Evolutionary conservation across 2,329 filamentous ascomycete species (phyloP).

Genomic region (Nigrospora sphaerica): DNA sequence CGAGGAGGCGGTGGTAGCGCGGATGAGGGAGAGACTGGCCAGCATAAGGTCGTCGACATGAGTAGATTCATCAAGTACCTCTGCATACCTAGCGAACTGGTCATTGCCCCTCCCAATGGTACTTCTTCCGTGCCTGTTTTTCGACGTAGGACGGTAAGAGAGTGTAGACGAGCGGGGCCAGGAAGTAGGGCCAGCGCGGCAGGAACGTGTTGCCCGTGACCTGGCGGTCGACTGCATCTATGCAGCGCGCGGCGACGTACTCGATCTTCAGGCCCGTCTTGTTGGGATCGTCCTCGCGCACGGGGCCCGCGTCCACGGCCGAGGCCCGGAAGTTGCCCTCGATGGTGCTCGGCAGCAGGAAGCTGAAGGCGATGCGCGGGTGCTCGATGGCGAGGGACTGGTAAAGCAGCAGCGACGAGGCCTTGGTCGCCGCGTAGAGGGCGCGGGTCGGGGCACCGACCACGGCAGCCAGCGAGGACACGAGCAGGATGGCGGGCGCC

Average conservation of each 20-base stretch:
- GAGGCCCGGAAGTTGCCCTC: constrained; percentile 25
- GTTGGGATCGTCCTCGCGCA: constrained; percentile 15
- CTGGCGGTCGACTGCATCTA: constrained; percentile 17
- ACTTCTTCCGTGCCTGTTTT: constrained; percentile 20
- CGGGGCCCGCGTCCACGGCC: constrained; percentile 20
- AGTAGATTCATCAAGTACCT: too few relatives aligned
- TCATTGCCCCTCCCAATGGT: constrained; percentile 13
- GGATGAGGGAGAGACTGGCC: too few relatives aligned
- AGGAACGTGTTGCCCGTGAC: constrained; percentile 19
- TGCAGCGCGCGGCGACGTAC: constrained; percentile 20
- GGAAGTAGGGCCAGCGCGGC: constrained; percentile 20
- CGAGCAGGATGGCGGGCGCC: constrained; percentile 17
- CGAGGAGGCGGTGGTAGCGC: constrained; percentile 3
- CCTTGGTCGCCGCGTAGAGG: constrained; percentile 25
- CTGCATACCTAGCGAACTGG: not conserved
- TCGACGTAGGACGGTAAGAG: constrained; percentile 23
- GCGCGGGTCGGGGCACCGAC: constrained; percentile 25
- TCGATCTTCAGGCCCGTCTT: constrained; percentile 21
- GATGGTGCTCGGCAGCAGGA: constrained; percentile 23
- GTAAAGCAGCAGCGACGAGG: constrained; percentile 22
- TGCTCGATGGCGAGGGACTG: constrained; percentile 26
- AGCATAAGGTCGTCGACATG: too few relatives aligned
- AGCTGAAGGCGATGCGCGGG: constrained; percentile 20
- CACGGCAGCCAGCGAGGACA: constrained; percentile 20
- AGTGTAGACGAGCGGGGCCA: constrained; percentile 21